These are phyloP conservation scores for Paraphysoderma sedebokerense DNA, from an alignment of 371 early-diverging fungal genomes.

Conservation along the genomic window DNA sequence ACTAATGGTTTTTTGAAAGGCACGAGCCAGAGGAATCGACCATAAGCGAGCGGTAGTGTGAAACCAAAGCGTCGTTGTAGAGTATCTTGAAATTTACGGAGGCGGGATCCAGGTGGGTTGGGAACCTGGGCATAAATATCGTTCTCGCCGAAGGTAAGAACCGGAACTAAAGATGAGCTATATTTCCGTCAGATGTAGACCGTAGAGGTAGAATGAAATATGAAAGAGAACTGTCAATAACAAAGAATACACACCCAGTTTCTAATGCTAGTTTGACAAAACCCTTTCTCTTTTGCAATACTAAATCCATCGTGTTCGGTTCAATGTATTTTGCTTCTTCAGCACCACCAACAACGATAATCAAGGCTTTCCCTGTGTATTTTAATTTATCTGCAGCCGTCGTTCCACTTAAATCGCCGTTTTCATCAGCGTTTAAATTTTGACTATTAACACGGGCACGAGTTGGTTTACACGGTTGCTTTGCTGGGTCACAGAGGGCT, in stretches of 20 bases:
- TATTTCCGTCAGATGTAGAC: too few species aligned
- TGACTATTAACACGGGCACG: too few species aligned
- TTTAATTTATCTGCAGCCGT: too few species aligned
- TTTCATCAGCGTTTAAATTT: too few species aligned
- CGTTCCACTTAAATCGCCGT: too few species aligned
- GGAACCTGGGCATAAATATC: conserved; percentile 17
- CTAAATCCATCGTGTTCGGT: conserved; percentile 20
- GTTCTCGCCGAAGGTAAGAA: conserved; percentile 26
- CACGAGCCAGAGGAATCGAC: conserved; percentile 13
- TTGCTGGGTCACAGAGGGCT: too few species aligned
- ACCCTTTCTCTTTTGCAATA: conserved; percentile 22
- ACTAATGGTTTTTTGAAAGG: conserved; percentile 11
- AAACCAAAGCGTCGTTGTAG: conserved; percentile 9
- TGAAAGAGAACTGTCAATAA: too few species aligned
- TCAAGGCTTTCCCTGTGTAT: conserved; percentile 6
- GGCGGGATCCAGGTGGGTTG: conserved; percentile 1
- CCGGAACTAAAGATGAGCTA: conserved; percentile 22
- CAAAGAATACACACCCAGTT: too few species aligned
- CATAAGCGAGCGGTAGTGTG: conserved; percentile 16
- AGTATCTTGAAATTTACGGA: conserved; percentile 6
- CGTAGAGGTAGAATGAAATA: too few species aligned
- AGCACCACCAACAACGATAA: conserved; percentile 22
- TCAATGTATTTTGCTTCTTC: conserved; percentile 15
- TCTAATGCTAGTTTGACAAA: conserved; percentile 21
- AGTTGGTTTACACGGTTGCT: too few species aligned